Percentiles rank a stretch among this genome's conserved stretches.
Evolutionary conservation across 2,329 filamentous ascomycete species (phyloP).

Genomic region (Coniochaeta hoffmannii): DNA sequence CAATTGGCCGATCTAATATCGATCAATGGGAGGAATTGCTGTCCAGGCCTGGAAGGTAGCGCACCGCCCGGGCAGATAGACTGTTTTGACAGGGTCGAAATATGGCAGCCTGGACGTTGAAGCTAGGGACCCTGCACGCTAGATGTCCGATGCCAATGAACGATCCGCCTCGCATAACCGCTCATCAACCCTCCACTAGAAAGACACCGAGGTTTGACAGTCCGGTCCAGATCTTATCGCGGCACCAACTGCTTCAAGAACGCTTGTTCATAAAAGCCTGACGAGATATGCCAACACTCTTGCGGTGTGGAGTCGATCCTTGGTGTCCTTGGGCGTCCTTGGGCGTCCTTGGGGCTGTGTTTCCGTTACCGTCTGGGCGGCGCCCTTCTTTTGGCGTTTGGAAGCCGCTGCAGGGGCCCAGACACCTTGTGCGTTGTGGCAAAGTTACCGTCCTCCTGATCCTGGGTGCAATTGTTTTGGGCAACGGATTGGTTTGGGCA

Average conservation of each 20-base stretch:
- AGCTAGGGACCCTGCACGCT: background rate
- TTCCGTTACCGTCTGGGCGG: background rate
- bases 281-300: background rate
- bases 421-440: background rate
- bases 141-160: background rate
- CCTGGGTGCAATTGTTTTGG: background rate
- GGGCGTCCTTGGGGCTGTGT: slow-evolving; percentile 3
- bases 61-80: background rate
- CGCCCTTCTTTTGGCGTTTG: background rate
- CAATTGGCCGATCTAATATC: background rate
- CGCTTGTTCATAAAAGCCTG: background rate
- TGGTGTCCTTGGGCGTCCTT: no score
- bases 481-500: background rate
- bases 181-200: background rate
- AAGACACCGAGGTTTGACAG: background rate
- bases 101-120: background rate
- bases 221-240: background rate
- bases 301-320: background rate
- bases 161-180: background rate
- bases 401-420: background rate
- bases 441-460: background rate
- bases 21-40: background rate
- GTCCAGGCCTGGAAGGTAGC: background rate
- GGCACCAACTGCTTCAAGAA: background rate
- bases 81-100: background rate